Evolutionary conservation across 352 stramenopile genomes (phyloP).

Genomic region (Phytophthora colocasiae): DNA sequence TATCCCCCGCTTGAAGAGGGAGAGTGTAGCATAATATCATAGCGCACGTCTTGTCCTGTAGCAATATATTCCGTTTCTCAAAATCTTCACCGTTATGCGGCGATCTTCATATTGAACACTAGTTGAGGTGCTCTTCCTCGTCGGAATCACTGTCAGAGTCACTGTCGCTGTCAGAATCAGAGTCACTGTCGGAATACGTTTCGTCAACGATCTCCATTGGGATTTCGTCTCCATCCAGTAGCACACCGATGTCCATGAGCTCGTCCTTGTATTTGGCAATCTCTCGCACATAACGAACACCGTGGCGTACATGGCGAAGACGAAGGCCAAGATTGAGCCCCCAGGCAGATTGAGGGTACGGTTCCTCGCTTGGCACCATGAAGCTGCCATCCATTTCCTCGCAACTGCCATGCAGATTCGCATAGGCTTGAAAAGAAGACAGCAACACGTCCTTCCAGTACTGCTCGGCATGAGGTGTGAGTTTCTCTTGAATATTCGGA

Average conservation of each 20-base stretch:
- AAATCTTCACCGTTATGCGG: slow-evolving; percentile 14
- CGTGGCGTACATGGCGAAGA: slow-evolving; percentile 71
- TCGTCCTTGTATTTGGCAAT: slow-evolving; percentile 62
- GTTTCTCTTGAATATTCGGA: slow-evolving; percentile 11
- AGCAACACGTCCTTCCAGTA: slow-evolving; percentile 84
- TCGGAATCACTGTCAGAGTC: slow-evolving; percentile 11
- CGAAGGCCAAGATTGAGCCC: slow-evolving; percentile 77
- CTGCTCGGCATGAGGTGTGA: slow-evolving; percentile 61
- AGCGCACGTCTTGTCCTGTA: slow-evolving; percentile 16
- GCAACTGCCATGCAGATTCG: slow-evolving; percentile 55
- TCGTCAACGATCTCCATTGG: slow-evolving; percentile 2
- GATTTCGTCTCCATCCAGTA: slow-evolving; percentile 23
- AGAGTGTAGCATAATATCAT: slow-evolving; percentile 28
- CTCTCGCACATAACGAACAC: slow-evolving; percentile 70
- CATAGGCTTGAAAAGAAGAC: slow-evolving; percentile 65
- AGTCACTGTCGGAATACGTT: slow-evolving; percentile 1
- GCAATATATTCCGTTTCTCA: slow-evolving; percentile 30
- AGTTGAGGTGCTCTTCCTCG: slow-evolving; percentile 23
- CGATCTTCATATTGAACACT: slow-evolving; percentile 22
- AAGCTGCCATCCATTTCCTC: slow-evolving; percentile 64
- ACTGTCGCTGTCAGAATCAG: not conserved
- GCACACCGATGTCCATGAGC: slow-evolving; percentile 43
- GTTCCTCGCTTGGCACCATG: slow-evolving; percentile 60
- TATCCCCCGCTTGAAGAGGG: slow-evolving; percentile 19
- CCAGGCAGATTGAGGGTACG: slow-evolving; percentile 66